phyloP scores from a whole-genome alignment of 352 stramenopile species.

The Phytophthora vignae region DNA sequence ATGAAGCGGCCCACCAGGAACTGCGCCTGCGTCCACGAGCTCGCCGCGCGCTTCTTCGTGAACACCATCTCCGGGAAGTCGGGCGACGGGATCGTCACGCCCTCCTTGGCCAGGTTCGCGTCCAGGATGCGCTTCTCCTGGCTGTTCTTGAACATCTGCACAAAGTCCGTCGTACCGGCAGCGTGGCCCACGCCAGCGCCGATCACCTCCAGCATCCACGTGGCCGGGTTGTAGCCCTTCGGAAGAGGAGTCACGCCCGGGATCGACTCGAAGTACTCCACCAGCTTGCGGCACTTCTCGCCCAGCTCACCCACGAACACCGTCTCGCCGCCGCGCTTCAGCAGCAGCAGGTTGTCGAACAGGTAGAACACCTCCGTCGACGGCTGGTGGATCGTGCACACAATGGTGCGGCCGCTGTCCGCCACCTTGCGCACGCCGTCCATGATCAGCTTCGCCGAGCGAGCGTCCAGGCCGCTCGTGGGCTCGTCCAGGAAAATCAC shows the following conservation, averaged over 20 bases:
- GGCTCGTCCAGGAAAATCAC: constrained; percentile 64
- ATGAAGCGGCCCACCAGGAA: constrained; percentile 36
- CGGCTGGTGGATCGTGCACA: constrained; percentile 95
- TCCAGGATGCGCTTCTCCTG: constrained; percentile 12
- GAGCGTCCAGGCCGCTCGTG: constrained; percentile 48
- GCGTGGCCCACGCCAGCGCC: constrained; percentile 30
- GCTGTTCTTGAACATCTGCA: constrained; percentile 12
- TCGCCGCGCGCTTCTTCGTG: constrained; percentile 23
- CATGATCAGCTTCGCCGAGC: constrained; percentile 29
- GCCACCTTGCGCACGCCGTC: constrained; percentile 89
- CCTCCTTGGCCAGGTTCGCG: constrained; percentile 19
- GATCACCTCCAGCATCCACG: constrained; percentile 28
- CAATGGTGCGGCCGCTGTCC: constrained; percentile 67
- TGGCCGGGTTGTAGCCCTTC: constrained; percentile 54
- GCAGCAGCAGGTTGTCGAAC: constrained; percentile 25
- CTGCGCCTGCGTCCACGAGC: constrained; percentile 21
- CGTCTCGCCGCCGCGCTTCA: constrained; percentile 49
- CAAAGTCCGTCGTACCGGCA: constrained; percentile 35
- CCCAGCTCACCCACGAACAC: constrained; percentile 44
- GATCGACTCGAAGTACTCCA: constrained; percentile 1
- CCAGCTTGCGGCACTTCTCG: constrained; percentile 15
- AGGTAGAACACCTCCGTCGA: constrained; percentile 30
- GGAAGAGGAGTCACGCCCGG: constrained; percentile 15
- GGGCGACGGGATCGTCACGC: constrained; percentile 14
- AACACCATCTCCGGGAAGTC: constrained; percentile 25